phyloP scores from a whole-genome alignment of 192 early-diverging fungal genomes.

The Helicostylum pulchrum region DNA sequence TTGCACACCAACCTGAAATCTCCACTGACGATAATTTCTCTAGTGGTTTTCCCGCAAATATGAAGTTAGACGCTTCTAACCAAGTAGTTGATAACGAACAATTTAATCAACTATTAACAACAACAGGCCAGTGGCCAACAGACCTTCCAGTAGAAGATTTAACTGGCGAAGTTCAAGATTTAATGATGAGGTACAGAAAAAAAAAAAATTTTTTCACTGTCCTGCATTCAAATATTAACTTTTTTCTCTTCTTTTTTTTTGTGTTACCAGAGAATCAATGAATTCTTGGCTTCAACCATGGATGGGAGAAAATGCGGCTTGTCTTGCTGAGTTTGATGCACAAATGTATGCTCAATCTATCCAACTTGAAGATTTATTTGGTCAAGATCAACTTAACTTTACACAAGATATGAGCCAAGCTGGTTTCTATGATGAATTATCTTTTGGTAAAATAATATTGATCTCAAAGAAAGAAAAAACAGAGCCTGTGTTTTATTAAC shows the following conservation, averaged over 20 bases:
- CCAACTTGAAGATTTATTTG: slow-evolving; percentile 31
- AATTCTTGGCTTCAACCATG: slow-evolving; percentile 27
- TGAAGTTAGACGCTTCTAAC: background rate
- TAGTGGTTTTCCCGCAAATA: background rate
- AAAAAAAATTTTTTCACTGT: background rate
- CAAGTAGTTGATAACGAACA: slow-evolving; percentile 5
- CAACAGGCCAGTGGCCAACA: slow-evolving; percentile 12
- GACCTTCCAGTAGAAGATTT: slow-evolving; percentile 30
- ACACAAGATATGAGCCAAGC: background rate
- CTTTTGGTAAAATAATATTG: slow-evolving; percentile 26
- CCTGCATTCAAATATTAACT: background rate
- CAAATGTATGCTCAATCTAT: slow-evolving; percentile 26
- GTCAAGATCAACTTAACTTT: slow-evolving; percentile 24
- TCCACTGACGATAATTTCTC: slow-evolving; percentile 8
- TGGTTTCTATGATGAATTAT: slow-evolving; percentile 36
- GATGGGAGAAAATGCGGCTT: slow-evolving; percentile 6
- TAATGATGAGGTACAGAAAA: slow-evolving; percentile 30
- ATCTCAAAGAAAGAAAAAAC: no score
- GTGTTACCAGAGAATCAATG: slow-evolving; percentile 25
- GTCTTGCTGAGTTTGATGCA: slow-evolving; percentile 20
- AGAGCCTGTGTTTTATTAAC: background rate
- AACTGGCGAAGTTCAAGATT: slow-evolving; percentile 34
- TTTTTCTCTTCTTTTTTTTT: background rate
- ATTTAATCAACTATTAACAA: slow-evolving; percentile 13
- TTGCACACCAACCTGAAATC: slow-evolving; percentile 17